Evolutionary conservation across 2,329 filamentous ascomycete species (phyloP), one percentile per base, ranked within the genome.

Genomic region (Macroventuria anomochaeta): DNA sequence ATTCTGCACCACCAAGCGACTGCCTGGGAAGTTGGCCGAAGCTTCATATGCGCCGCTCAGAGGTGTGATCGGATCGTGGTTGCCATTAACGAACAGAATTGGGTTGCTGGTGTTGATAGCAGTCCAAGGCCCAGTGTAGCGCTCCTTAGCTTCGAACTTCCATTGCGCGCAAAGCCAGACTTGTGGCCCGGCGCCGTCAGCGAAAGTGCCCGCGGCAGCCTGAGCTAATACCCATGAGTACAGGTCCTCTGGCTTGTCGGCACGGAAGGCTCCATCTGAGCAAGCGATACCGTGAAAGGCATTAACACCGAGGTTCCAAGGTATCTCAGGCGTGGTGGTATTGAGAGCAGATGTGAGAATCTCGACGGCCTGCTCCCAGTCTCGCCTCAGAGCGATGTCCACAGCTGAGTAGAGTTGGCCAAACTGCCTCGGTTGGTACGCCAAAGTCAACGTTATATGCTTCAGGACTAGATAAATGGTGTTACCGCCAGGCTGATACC

Each of bases 11-110:
- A 64, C 18, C 15, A 64, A 10, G 2, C 59, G 36, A 29, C 58
- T 62, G 1, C 57, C 53, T 12, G 28, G 25, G 36, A 64, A 59
- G 13, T 57, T 55, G 3, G 46, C 29, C 13, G 61, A 57, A 2
- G 59, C 56, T 20, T 63, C 60, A 18, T 56, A 57, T 5, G 58
- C 63, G 3, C 42, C 46, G 20, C 56, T 58, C 8, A 66, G 34
- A 3, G 62, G 62, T 8, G 62, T 63, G 13, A 64, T 57, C 0
- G 63, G 60, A 18, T 64, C 63, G 17, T 46, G 32, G 10, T 52
- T 50, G 20, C 59, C 50, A 17, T 60, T 61, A 2, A 61, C 53
- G 1, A 66, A 47, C 7, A 66, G n/a, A 0, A 62, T 51, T 1
- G 59, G 62, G 18, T 57, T 50, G 33, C 46, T 59, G 2, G 59